Evolutionary conservation across 164 flowering plant genomes (phyloP).

Genomic region (Stephania japonica): DNA sequence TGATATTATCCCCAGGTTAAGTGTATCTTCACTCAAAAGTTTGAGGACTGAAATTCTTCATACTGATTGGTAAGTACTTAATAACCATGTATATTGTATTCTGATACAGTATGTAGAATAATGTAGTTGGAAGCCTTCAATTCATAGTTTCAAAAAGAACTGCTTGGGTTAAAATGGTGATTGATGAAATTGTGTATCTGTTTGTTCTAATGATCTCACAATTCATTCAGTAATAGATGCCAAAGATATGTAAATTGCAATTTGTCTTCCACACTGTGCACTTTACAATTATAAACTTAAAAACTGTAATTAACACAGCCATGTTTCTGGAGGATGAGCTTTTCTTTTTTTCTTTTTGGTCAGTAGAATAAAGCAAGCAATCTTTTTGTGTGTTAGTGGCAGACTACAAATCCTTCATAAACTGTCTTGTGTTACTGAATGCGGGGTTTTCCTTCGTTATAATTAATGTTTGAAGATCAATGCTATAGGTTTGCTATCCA

Average conservation of each 20-base stretch:
- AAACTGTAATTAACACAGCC: too few species aligned
- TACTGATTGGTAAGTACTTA: constrained; percentile 75
- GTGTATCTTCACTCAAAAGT: constrained; percentile 64
- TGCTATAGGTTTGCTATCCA: too few species aligned
- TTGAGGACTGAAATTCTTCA: constrained; percentile 84
- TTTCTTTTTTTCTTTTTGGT: too few species aligned
- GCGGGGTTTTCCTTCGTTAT: too few species aligned
- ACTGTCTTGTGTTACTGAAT: too few species aligned
- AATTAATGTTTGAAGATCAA: too few species aligned
- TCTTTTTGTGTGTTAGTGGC: too few species aligned
- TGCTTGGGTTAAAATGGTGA: not conserved
- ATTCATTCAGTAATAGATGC: not conserved
- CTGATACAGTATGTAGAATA: not conserved
- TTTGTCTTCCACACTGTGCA: not conserved
- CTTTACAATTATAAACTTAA: too few species aligned
- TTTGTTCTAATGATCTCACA: not conserved
- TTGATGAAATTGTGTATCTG: not conserved
- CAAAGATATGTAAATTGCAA: not conserved
- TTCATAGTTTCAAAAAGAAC: not conserved
- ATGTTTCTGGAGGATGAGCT: too few species aligned
- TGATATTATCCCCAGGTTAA: constrained; percentile 83
- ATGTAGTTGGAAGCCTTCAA: not conserved
- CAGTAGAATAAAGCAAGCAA: too few species aligned
- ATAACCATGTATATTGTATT: not conserved
- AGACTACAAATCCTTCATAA: too few species aligned